Evolutionary conservation across 305 asterid species (phyloP).

Genomic region (Fraxinus floribunda): DNA sequence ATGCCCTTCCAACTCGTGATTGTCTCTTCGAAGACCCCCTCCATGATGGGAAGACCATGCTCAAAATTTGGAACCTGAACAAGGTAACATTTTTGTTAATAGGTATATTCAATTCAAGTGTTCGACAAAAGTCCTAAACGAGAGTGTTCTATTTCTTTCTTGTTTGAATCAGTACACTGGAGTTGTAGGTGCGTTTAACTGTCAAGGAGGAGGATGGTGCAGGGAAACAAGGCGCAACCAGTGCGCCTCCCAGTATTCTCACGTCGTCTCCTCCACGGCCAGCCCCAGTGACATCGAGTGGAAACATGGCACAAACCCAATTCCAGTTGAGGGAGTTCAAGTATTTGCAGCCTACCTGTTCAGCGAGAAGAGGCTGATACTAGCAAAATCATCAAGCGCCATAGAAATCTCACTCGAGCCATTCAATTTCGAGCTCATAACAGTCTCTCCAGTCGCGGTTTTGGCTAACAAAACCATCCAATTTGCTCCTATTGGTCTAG

Average conservation of each 20-base stretch:
- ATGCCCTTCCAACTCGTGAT: slow-evolving; percentile 79
- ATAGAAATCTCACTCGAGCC: slow-evolving; percentile 54
- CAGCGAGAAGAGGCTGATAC: slow-evolving; percentile 52
- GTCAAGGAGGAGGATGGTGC: slow-evolving; percentile 98
- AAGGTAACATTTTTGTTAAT: slow-evolving; percentile 45
- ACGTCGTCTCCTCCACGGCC: slow-evolving; percentile 41
- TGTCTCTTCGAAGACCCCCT: slow-evolving; percentile 86
- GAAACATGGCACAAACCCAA: slow-evolving; percentile 62
- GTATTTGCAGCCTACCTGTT: slow-evolving; percentile 62
- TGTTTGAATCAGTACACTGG: slow-evolving; percentile 58
- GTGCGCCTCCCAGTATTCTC: slow-evolving; percentile 67
- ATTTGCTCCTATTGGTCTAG: slow-evolving; percentile 81
- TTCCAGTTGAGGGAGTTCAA: slow-evolving; percentile 45
- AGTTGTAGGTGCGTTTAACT: slow-evolving; percentile 81
- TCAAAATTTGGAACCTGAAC: slow-evolving; percentile 86
- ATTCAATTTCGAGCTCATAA: slow-evolving; percentile 57
- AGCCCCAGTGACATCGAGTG: slow-evolving; percentile 77
- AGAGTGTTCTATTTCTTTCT: background rate
- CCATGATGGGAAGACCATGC: slow-evolving; percentile 76
- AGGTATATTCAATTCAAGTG: background rate
- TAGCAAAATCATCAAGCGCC: slow-evolving; percentile 48
- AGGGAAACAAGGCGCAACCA: slow-evolving; percentile 71
- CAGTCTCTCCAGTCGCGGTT: slow-evolving; percentile 53
- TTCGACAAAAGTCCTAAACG: background rate
- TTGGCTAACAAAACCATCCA: slow-evolving; percentile 35